These are phyloP conservation scores for Leccinum longicurvipes DNA, from an alignment of 768 basidiomycete species.

Conservation along the genomic window DNA sequence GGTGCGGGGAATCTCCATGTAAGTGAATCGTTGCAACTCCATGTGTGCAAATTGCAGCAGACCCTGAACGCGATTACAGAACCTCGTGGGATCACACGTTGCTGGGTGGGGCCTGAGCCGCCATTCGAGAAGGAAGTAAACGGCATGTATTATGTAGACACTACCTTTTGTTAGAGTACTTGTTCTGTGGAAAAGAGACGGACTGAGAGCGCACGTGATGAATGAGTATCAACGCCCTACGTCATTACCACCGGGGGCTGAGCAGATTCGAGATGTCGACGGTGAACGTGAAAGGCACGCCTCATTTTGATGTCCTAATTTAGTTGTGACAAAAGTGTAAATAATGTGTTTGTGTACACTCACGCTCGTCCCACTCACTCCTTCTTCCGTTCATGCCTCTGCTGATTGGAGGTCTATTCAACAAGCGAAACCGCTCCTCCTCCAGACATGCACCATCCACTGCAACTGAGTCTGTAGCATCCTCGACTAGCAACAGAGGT, in stretches of 20 bases:
- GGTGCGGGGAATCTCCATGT: slow-evolving; percentile 27
- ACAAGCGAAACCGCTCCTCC: slow-evolving; percentile 15
- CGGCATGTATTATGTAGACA: too few species aligned
- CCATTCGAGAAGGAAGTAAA: too few species aligned
- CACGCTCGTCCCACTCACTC: neutral
- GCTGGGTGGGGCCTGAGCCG: slow-evolving; percentile 2
- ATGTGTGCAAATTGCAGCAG: neutral
- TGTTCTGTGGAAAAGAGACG: too few species aligned
- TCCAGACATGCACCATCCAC: neutral
- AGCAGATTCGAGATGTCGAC: too few species aligned
- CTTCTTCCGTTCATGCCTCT: slow-evolving; percentile 28
- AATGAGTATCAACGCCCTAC: too few species aligned
- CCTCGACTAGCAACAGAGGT: slow-evolving; percentile 13
- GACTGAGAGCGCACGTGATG: too few species aligned
- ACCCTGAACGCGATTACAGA: slow-evolving; percentile 12
- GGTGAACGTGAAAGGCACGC: slow-evolving; percentile 1
- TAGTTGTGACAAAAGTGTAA: too few species aligned
- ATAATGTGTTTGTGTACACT: too few species aligned
- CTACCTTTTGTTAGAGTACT: too few species aligned
- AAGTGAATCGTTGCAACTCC: slow-evolving; percentile 12
- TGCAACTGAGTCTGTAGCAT: slow-evolving; percentile 14
- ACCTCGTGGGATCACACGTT: slow-evolving; percentile 19
- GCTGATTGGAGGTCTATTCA: slow-evolving; percentile 26
- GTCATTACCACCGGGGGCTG: too few species aligned
- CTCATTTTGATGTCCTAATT: neutral